Evolutionary conservation across 805 yeast genomes (phyloP), one percentile per base, ranked within the genome.

Genomic region (Maudiozyma turicensis): DNA sequence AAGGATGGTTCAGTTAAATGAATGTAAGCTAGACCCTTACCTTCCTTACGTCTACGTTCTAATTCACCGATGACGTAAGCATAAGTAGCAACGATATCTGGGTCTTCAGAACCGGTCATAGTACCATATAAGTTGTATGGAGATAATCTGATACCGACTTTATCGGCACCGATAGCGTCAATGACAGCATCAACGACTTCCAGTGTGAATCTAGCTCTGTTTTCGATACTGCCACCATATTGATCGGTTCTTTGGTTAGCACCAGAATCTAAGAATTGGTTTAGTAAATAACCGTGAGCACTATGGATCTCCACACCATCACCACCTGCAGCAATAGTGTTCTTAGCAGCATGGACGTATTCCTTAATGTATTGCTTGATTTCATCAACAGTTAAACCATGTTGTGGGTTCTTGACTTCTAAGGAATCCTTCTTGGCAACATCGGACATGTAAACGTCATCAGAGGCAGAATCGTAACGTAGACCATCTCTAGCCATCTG

Each of bases 301-400:
- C 70, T 70, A 60, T 82, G 88, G 44, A 83, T 64, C 63, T 83
- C 86, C 34, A 83, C 75, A 51, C 80, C 81, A 61, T 82, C 86
- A 45, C 70, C 70, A 40, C 70, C 71, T 9, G 64, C 61, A 8
- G 54, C 60, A 35, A 67, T 48, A n/a, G 65, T 45, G 40, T 59
- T 61, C 55, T 62, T 63, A 14, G 82, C 80, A 40, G 79, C 77
- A 3, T 54, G 53, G 8, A 68, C 74, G 53, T 61, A 78, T 45
- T 71, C 69, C 42, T 64, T 54, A 30, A 71, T 64, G 49, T 67
- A 68, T 44, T 70, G 67, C 47, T 72, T 63, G 56, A 78, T 60
- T 61, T 60, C 69, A 35, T 52, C 57, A 46, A 54, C 52, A 31
- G 62, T 57, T 29, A 59, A n/a, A 34, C 62, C 62, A 40, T 59